Base-by-base conservation (phyloP, 805 yeast species). In the Yarrowia porcina region DNA sequence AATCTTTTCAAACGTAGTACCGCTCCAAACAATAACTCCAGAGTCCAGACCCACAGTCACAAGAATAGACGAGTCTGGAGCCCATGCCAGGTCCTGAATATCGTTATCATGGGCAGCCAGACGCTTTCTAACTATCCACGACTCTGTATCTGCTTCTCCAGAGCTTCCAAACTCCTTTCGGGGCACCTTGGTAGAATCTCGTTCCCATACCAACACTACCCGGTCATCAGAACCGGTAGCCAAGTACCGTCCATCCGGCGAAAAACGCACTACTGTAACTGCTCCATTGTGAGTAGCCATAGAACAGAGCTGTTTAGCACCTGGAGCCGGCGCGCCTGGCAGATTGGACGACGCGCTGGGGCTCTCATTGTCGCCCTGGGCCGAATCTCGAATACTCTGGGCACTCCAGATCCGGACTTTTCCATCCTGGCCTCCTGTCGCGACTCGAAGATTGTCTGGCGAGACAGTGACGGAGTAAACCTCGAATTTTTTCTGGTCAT, bases 221-320 rank as follows among this genome's bases (percentile, higher is more conserved):
- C 92, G 86, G 72, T 94, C 99, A 73, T 94, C 99, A 2, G 97
- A 90, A 0, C 99, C 99, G 23, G 94, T 85, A 0, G 98, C 98
- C 27, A 94, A 73, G 71, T 89, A 94, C 54, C 93, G 77, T 0
- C 97, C 97, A 69, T 88, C 89, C 0, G 98, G 97, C 0, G 96
- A 89, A 72, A 94, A 94, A 69, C 92, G 81, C 23, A 94, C 94
- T 63, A 90, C 87, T 0, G 99, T 94, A 4, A 94, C 97, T 1
- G 97, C 97, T 56, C 99, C 99, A 21, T 94, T 90, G 71, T 94
- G 99, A 62, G 97, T 82, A 38, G 94, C 87, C 96, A 94, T 90
- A 27, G 94, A 87, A 64, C 96, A 90, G 17, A 92, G 74, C 4
- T 96, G 96, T 28, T 69, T 61, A 13, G 72, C 71, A 1, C 65